A percentile compares a stretch with the other conserved stretches of the same genome.
phyloP scores from a whole-genome alignment of 148 eudicot species.

The Camellia lanceoleosa region DNA sequence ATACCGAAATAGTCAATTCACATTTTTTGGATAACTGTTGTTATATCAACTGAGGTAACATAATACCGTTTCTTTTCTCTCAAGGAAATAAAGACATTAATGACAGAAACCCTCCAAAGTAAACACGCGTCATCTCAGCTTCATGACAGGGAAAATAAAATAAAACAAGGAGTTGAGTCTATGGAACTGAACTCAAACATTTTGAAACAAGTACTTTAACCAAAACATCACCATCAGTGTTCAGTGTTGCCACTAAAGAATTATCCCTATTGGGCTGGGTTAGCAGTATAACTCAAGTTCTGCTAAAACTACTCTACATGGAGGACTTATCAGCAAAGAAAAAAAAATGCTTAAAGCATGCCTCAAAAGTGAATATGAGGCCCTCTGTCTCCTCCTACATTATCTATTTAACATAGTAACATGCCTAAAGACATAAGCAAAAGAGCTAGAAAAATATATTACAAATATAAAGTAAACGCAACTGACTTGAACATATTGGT shows the following conservation, averaged over 20 bases:
- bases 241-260: neutral
- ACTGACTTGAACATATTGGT: conserved; percentile 81
- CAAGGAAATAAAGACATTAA: neutral
- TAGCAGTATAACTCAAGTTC: neutral
- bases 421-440: neutral
- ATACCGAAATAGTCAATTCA: neutral
- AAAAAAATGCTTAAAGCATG: conserved; percentile 1
- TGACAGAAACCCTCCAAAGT: neutral
- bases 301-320: neutral
- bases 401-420: neutral
- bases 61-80: neutral
- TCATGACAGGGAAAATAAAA: neutral
- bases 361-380: neutral
- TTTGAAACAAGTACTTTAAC: neutral
- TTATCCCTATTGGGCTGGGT: neutral
- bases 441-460: neutral
- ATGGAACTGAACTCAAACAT: neutral
- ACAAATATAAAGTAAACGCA: neutral
- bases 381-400: neutral
- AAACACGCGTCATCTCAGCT: neutral
- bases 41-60: neutral
- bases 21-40: too few relatives aligned
- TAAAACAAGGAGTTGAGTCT: neutral
- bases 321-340: neutral
- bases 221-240: neutral